Evolutionary conservation across 1,284 basidiomycete genomes (phyloP), one percentile per base, ranked within the genome.

Genomic region (Volvariella volvacea): DNA sequence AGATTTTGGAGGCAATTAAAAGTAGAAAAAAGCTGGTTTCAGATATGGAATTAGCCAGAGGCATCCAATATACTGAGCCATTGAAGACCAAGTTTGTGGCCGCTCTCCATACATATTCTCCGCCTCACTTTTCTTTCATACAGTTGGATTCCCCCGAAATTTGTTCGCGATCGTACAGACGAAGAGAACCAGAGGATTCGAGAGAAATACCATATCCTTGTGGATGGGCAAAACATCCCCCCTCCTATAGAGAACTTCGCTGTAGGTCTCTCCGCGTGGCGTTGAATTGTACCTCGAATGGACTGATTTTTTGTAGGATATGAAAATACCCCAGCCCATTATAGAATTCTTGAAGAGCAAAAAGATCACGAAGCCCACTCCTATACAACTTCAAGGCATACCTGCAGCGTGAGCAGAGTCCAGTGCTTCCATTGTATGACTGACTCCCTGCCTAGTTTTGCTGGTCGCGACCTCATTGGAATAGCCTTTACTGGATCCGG

Each of bases 301-400:
- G 6, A 36, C 19, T 20, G n/a, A 17, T 50, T 6, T 28, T 12
- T 28, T 28, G 25, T 28, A 92, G 83, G 96, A 99, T 62, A 99
- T 99, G 96, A 98, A 97, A 73, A 82, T 99, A 7, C 96, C 95
- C 2, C 73, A 78, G 28, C 76, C 84, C 4, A 78, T 99, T 19
- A 68, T 99, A 25, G 78, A 86, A 45, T 86, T 88, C 61, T 75
- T 99, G 39, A 83, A 82, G 59, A 74, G 78, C 28, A 92, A 93
- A 50, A 85, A 88, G 39, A 99, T 99, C 58, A 73, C 77, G 20
- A 74, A 68, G 25, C 96, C 96, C 0, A 94, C 96, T 0, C 95
- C 95, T 1, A 99, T 99, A 56, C 96, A 99, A 61, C 76, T 97
- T 40, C 96, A 99, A 67, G 96, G 96, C 15, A 83, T 99, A 39